Evolutionary conservation across 1,284 basidiomycete genomes (phyloP), one percentile per base, ranked within the genome.

Genomic region (Pyrrhoderma lamaoense): DNA sequence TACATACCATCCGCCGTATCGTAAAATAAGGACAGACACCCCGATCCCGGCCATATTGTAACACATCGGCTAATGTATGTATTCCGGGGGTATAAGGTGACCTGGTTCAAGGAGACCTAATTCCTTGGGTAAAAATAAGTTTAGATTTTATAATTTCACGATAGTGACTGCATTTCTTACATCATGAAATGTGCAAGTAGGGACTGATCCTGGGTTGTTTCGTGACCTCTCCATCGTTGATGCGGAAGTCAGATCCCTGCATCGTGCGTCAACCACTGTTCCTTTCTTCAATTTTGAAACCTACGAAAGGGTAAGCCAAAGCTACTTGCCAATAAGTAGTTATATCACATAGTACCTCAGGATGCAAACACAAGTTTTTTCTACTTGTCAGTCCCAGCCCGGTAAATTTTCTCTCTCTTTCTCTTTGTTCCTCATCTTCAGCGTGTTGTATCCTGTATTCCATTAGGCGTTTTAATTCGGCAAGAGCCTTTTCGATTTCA

Each of bases 231-330:
- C 87, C 64, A 89, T 92, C 1, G 76, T 85, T 44, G 82, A 83
- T 25, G 92, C 72, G 61, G 88, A 93, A 8, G 96, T 99, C 57
- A 99, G 75, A 66, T 99, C 96, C 52, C 96, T 77, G 74, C 96
- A 99, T 53, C 92, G 77, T 18, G 95, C 95, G 72, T 99, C 96
- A 38, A 99, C 94, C 0, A 96, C 83, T 62, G 91, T 94, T 9
- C 96, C 96, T 66, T 98, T 98, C 74, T 98, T 97, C 73, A 99
- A 95, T 64, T 90, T 93, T 39, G 89, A 85, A 2, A 94, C 89
- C 90, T 93, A 58, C 19, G n/a, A 14, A 38, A 50, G 5, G n/a
- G 8, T 16, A 18, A 8, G 21, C 14, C 4, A 40, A 40, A 18
- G 14, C 8, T 22, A 40, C 38, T 22, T 8, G 21, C 7, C 38